Evolutionary conservation across 345 rosid genomes (phyloP).

Genomic region (Linum usitatissimum): DNA sequence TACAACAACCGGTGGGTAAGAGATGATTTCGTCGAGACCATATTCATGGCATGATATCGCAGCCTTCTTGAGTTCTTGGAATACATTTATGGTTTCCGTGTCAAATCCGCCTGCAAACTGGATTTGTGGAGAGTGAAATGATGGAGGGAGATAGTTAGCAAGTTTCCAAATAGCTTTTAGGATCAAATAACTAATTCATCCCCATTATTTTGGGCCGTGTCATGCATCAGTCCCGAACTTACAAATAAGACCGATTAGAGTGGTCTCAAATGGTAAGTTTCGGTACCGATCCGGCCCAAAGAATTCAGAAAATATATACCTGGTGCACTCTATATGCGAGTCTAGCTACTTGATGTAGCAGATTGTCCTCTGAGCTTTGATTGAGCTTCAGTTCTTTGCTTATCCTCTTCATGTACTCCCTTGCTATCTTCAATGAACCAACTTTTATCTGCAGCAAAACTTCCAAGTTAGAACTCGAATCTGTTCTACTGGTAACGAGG

Average conservation of each 20-base stretch:
- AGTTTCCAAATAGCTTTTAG: too few species aligned
- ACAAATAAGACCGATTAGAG: too few species aligned
- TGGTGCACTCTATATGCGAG: conserved; percentile 80
- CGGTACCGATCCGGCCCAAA: too few species aligned
- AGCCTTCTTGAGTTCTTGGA: conserved; percentile 58
- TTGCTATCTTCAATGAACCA: conserved; percentile 55
- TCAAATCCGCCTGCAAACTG: conserved; percentile 97
- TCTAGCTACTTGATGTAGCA: conserved; percentile 64
- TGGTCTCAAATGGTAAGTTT: too few species aligned
- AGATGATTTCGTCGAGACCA: not conserved
- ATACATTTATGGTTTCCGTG: conserved; percentile 39
- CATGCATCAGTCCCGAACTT: too few species aligned
- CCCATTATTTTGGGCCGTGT: too few species aligned
- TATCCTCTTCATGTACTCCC: conserved; percentile 57
- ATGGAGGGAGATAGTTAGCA: not conserved
- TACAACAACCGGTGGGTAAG: too few species aligned
- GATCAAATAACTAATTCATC: too few species aligned
- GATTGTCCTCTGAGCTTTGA: conserved; percentile 28
- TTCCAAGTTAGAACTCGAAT: not conserved
- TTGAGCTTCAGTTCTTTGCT: conserved; percentile 35
- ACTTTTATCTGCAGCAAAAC: conserved; percentile 48
- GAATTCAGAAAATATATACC: conserved; percentile 26
- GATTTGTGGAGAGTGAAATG: conserved; percentile 1
- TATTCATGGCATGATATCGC: conserved; percentile 6
- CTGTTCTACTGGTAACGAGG: not conserved